Percentiles rank a stretch among this genome's conserved stretches.
Evolutionary conservation across 1,139 yeast genomes (phyloP).

Genomic region (Lizanozyma gosingica): DNA sequence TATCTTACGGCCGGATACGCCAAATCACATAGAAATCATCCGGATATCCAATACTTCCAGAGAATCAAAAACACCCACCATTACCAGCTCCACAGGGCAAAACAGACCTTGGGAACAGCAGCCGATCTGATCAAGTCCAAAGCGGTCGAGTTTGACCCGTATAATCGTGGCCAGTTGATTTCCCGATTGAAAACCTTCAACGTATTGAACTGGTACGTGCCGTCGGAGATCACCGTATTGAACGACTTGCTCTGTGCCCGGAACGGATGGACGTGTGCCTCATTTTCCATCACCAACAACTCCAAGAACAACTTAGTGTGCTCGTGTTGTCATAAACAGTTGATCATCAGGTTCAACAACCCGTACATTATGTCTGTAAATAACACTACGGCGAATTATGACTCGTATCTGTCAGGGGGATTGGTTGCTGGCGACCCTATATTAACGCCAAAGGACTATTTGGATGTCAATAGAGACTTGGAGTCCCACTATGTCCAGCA

Average conservation of each 20-base stretch:
- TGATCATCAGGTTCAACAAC: slow-evolving; percentile 20
- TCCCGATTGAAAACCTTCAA: slow-evolving; percentile 21
- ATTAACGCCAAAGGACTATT: slow-evolving; percentile 15
- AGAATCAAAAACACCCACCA: slow-evolving; percentile 28
- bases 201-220: slow-evolving; percentile 29
- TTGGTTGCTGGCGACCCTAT: no score
- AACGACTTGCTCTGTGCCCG: slow-evolving; percentile 31
- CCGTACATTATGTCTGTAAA: slow-evolving; percentile 1
- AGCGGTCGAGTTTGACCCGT: slow-evolving; percentile 27
- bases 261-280: slow-evolving; percentile 35
- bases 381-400: slow-evolving; percentile 3
- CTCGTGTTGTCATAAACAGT: slow-evolving; percentile 22
- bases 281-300: slow-evolving; percentile 15
- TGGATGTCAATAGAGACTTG: slow-evolving; percentile 18
- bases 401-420: no score
- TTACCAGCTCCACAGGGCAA: slow-evolving; percentile 26
- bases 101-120: slow-evolving; percentile 10
- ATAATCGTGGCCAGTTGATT: slow-evolving; percentile 19
- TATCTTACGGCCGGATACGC: no score
- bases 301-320: slow-evolving; percentile 28
- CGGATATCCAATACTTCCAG: slow-evolving; percentile 33
- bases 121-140: slow-evolving; percentile 7
- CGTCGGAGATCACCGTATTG: slow-evolving; percentile 11
- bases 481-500: slow-evolving; percentile 17
- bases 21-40: slow-evolving; percentile 25